A percentile compares a stretch with the other conserved stretches of the same genome.
Conservation (phyloP, 208 protist genomes). For the Pavlovales sp. region DNA sequence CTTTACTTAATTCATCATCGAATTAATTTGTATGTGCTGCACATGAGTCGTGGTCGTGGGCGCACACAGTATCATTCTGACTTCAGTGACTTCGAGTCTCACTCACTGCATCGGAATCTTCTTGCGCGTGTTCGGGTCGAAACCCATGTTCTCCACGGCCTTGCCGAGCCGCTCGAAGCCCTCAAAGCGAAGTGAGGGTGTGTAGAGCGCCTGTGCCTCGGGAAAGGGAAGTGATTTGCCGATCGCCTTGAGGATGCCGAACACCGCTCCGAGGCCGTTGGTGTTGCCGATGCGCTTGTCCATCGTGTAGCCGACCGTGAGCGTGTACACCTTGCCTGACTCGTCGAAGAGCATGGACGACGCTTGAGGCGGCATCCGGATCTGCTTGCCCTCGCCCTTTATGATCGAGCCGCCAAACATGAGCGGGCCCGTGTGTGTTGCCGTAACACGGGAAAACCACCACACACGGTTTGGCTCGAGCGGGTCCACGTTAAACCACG, state of each 20-base stretch:
- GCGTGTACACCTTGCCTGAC: neutral
- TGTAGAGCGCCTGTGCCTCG: neutral
- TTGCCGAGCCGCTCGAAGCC: neutral
- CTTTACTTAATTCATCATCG: no score
- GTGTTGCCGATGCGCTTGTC: conserved; percentile 39
- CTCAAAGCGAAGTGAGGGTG: conserved; percentile 3
- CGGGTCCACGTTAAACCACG: neutral
- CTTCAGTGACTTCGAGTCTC: no score
- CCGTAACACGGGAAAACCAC: neutral
- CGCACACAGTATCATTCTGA: no score
- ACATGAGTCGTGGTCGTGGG: no score
- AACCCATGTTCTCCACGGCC: neutral
- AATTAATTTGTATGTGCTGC: no score
- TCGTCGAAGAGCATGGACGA: conserved; percentile 29
- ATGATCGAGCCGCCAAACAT: neutral
- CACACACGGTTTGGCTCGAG: conserved; percentile 26
- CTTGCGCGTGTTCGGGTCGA: neutral
- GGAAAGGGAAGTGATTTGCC: conserved; percentile 1
- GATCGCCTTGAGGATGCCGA: conserved; percentile 15
- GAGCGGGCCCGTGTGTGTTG: conserved; percentile 20
- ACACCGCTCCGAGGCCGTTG: neutral
- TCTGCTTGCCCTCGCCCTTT: neutral
- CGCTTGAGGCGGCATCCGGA: conserved; percentile 5
- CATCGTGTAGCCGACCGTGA: conserved; percentile 31
- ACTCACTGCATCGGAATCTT: neutral